Conservation (phyloP, 306 rosid genomes). For the Quercus gilva region DNA sequence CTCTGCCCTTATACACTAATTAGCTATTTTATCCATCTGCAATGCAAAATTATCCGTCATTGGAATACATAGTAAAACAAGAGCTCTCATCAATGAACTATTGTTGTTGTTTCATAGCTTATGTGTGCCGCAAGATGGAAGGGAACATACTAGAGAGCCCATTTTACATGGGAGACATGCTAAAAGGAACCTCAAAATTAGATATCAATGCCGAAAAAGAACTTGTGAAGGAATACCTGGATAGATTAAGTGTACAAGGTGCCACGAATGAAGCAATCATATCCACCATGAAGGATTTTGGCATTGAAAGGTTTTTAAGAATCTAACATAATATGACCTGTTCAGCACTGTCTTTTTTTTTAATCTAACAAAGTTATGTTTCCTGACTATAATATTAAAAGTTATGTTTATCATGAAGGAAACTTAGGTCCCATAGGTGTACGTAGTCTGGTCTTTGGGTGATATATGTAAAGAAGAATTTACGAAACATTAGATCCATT, state of each 20-base stretch:
- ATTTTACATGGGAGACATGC: conserved; percentile 10
- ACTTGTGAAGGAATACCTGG: conserved; percentile 12
- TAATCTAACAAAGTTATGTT: too few relatives aligned
- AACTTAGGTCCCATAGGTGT: too few relatives aligned
- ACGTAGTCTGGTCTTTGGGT: too few relatives aligned
- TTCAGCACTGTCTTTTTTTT: too few relatives aligned
- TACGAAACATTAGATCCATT: too few relatives aligned
- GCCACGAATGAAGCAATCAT: conserved; percentile 4
- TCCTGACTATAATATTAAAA: too few relatives aligned
- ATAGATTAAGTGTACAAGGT: conserved; percentile 7
- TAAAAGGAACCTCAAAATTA: conserved; percentile 10
- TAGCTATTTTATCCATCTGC: not conserved
- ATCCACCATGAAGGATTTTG: conserved; percentile 29
- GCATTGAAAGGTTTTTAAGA: conserved; percentile 28
- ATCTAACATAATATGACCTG: too few relatives aligned
- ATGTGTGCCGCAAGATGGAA: conserved; percentile 15
- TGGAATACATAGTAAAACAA: too few relatives aligned
- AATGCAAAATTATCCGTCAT: too few relatives aligned
- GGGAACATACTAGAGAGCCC: conserved; percentile 27
- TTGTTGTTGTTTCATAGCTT: conserved; percentile 22
- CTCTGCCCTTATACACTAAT: too few relatives aligned
- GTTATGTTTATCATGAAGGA: too few relatives aligned
- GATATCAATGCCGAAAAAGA: conserved; percentile 29
- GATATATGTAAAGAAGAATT: too few relatives aligned
- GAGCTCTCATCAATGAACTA: not conserved